Base-by-base conservation (phyloP, 1,284 basidiomycete species). In the Kalmanozyma brasiliensis region DNA sequence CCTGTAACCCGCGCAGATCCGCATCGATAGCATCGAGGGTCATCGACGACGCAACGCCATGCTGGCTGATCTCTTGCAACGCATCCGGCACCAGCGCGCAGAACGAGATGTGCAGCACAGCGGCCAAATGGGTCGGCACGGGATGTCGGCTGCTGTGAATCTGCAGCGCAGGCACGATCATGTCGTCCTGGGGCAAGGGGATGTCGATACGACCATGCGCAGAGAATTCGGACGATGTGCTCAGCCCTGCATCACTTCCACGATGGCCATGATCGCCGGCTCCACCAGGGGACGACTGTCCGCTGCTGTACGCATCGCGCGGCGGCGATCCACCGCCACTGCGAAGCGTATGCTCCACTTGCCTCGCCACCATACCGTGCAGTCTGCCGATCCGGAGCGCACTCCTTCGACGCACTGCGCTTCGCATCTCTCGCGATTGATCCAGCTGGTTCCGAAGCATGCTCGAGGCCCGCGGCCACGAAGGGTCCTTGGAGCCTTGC, bases 101-200 rank as follows among this genome's bases (percentile, higher is more conserved):
- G 41, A 69, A 69, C 30, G 66, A 59, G 48, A 63, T 51, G 49
- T 69, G 66, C 34, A 69, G 33, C 24, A 35, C 47, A 30, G 41
- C 41, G 13, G 66, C 66, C 33, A 69, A 44, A 30, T 63, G 52
- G 4, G 55, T 63, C 8, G 60, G 66, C 8, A 69, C 60, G 8
- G 66, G 66, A 52, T 69, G 66, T 24, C 66, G 60, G 40, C 66
- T 69, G 47, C 52, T 60, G 37, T 69, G 66, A 29, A 69, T 63
- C 48, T 69, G 66, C 52, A 69, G n/a, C 8, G 66, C 47, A 34
- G 66, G 60, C 24, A 69, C 66, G 43, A 69, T 49, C 66, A 69
- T 59, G 43, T 69, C 66, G 34, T 59, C 60, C 33, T 63, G 66
- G 13, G 66, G 66, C 45, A 69, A 48, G 10, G 35, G 33, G 4